phyloP scores from a whole-genome alignment of 1,284 basidiomycete species.

The Heliocybe sulcata region DNA sequence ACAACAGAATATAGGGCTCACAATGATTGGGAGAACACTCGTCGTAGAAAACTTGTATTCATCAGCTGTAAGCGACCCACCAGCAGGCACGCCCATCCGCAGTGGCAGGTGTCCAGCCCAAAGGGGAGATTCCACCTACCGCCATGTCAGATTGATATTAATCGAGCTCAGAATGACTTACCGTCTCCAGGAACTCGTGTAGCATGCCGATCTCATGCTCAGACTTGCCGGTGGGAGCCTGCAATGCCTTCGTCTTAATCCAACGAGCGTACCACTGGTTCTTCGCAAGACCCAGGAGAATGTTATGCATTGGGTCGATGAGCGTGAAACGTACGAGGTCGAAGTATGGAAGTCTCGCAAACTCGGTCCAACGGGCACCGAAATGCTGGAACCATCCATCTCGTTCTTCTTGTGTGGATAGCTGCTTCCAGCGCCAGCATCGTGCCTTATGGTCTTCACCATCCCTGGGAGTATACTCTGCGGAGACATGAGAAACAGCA shows the following conservation, averaged over 20 bases:
- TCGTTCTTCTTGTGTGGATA: conserved; percentile 8
- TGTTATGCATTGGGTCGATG: conserved; percentile 27
- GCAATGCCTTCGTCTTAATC: neutral
- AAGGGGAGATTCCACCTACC: conserved; percentile 19
- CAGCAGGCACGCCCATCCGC: conserved; percentile 24
- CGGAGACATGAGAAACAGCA: neutral
- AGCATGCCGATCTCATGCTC: conserved; percentile 18
- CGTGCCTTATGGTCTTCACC: conserved; percentile 10
- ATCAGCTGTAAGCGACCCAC: conserved; percentile 24
- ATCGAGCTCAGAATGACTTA: too few relatives aligned
- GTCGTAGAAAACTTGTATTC: conserved; percentile 19
- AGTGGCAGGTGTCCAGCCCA: conserved; percentile 21
- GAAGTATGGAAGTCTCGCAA: conserved; percentile 23
- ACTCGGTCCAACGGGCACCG: conserved; percentile 20
- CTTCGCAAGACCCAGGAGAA: conserved; percentile 10
- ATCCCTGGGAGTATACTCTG: conserved; percentile 12
- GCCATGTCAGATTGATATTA: too few relatives aligned
- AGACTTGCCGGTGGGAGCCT: conserved; percentile 11
- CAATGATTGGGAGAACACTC: conserved; percentile 16
- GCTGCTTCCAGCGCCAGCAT: conserved; percentile 9
- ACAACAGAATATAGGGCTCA: conserved; percentile 9
- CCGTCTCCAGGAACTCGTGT: conserved; percentile 15
- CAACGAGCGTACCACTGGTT: too few relatives aligned
- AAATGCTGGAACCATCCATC: conserved; percentile 13
- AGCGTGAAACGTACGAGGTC: conserved; percentile 19